These are phyloP conservation scores for Didymella lethalis DNA, from an alignment of 2,329 filamentous ascomycete genomes.

Conservation along the genomic window DNA sequence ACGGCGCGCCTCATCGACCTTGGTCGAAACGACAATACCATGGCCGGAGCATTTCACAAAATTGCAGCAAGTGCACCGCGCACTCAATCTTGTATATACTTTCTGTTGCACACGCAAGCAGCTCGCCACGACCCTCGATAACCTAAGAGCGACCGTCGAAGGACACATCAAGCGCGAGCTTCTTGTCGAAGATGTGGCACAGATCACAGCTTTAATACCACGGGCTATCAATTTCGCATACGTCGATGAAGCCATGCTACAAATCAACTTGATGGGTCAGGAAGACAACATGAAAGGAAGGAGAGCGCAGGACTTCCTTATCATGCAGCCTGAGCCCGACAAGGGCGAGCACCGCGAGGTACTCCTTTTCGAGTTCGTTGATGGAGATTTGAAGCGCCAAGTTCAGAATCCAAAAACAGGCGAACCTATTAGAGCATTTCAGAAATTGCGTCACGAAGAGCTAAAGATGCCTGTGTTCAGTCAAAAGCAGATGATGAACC, in stretches of 20 bases:
- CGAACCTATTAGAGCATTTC: conserved; percentile 71
- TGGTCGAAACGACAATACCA: conserved; percentile 62
- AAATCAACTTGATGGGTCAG: conserved; percentile 77
- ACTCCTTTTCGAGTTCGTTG: conserved; percentile 89
- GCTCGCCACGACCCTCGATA: conserved; percentile 89
- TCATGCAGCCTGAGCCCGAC: conserved; percentile 47
- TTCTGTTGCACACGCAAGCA: conserved; percentile 95
- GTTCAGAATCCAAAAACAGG: conserved; percentile 76
- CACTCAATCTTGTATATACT: conserved; percentile 90
- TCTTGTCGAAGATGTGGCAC: conserved; percentile 78
- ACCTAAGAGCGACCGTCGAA: conserved; percentile 84
- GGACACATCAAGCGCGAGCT: conserved; percentile 77
- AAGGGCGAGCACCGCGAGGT: conserved; percentile 68
- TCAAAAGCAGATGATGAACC: conserved; percentile 85
- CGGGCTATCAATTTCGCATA: conserved; percentile 83
- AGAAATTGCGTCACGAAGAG: conserved; percentile 76
- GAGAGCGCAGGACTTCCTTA: conserved; percentile 57
- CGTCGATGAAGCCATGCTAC: conserved; percentile 82
- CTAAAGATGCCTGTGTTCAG: conserved; percentile 92
- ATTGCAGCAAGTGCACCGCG: conserved; percentile 79
- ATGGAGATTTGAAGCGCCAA: conserved; percentile 87
- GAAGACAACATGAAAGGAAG: conserved; percentile 71
- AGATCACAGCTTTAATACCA: conserved; percentile 79
- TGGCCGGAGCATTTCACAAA: conserved; percentile 81
- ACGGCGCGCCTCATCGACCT: conserved; percentile 56